phyloP scores from a whole-genome alignment of 345 rosid species.

The Erucastrum elatum region DNA sequence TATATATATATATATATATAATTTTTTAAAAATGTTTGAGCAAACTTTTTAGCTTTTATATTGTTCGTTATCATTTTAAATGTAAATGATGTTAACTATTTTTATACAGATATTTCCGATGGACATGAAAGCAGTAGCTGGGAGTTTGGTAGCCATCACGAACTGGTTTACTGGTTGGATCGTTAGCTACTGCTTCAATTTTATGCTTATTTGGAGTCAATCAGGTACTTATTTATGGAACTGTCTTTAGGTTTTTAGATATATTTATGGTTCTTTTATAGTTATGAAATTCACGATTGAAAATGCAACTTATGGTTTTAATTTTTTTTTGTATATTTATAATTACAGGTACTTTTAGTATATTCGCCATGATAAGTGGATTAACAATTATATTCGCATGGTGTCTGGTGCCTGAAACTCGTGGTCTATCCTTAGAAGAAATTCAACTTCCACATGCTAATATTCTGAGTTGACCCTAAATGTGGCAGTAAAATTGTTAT shows the following conservation, averaged over 20 bases:
- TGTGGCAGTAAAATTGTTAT: background rate
- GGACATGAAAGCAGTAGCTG: slow-evolving; percentile 57
- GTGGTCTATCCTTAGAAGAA: slow-evolving; percentile 60
- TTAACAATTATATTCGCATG: slow-evolving; percentile 40
- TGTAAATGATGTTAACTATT: background rate
- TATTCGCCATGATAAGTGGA: slow-evolving; percentile 44
- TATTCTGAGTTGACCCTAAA: slow-evolving; percentile 2
- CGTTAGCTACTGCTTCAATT: slow-evolving; percentile 49
- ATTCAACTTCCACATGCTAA: slow-evolving; percentile 42
- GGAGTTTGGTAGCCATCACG: slow-evolving; percentile 50
- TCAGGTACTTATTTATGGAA: slow-evolving; percentile 36
- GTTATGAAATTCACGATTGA: background rate
- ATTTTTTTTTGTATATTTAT: background rate
- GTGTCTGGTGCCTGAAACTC: slow-evolving; percentile 57
- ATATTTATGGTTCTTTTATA: background rate
- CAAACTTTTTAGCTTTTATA: background rate
- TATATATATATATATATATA: background rate
- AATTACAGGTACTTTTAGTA: slow-evolving; percentile 47
- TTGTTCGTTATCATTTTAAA: background rate
- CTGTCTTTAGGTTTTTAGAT: background rate
- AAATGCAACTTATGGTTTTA: background rate
- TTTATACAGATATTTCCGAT: slow-evolving; percentile 49
- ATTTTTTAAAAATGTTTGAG: background rate
- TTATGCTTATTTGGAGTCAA: slow-evolving; percentile 55
- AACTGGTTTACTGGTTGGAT: slow-evolving; percentile 58